Evolutionary conservation across 208 protist genomes (phyloP).

Genomic region (Herpetomonas muscarum): DNA sequence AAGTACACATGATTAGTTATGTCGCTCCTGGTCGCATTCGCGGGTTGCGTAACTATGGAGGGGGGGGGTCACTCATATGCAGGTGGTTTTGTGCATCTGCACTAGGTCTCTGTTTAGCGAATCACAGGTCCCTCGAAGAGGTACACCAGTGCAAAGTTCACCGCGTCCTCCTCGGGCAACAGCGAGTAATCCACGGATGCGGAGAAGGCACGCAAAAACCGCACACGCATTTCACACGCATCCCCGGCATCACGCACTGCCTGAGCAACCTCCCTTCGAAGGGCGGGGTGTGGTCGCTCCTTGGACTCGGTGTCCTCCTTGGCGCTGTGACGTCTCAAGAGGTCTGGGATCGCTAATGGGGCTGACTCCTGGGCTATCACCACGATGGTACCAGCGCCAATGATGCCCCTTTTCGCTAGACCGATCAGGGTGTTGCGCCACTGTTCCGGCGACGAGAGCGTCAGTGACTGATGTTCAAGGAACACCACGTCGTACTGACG

Average conservation of each 20-base stretch:
- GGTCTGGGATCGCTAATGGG: constrained; percentile 57
- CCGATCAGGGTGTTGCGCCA: constrained; percentile 40
- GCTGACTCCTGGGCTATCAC: constrained; percentile 65
- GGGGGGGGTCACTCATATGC: background rate
- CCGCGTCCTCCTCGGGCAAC: constrained; percentile 18
- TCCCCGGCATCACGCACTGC: constrained; percentile 18
- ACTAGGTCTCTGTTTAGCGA: background rate
- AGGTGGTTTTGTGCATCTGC: background rate
- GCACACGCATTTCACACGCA: constrained; percentile 20
- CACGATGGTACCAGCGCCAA: constrained; percentile 57
- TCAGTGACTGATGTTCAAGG: constrained; percentile 54
- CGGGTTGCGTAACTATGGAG: background rate
- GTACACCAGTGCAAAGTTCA: constrained; percentile 31
- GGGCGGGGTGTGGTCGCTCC: too few relatives aligned
- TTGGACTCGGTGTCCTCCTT: background rate
- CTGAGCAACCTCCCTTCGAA: constrained; percentile 12
- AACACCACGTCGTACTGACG: constrained; percentile 63
- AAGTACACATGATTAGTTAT: background rate
- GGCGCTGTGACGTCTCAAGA: constrained; percentile 17
- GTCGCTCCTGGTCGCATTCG: too few relatives aligned
- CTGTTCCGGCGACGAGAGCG: constrained; percentile 45
- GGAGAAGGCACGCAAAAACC: constrained; percentile 30
- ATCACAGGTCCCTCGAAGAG: constrained; percentile 22
- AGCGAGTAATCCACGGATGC: constrained; percentile 38
- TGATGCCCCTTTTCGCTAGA: constrained; percentile 38